Evolutionary conservation across 1,284 basidiomycete species (phyloP).

Genomic region (Neolentinus lepideus): DNA sequence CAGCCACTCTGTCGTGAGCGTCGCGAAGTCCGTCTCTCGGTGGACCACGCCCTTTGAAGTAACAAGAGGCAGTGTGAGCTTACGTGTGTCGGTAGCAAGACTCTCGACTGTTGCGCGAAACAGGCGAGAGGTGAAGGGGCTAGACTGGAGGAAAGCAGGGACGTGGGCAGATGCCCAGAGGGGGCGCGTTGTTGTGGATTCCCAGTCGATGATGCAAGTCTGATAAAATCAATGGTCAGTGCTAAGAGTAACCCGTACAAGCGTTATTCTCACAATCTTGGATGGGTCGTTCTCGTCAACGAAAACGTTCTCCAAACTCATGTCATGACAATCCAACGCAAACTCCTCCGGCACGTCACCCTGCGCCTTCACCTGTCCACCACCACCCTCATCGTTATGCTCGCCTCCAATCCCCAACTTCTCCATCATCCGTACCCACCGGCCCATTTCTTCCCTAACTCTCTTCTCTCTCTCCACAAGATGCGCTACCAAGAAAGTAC

Average conservation of each 20-base stretch:
- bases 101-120: conserved; percentile 57
- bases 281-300: conserved; percentile 62
- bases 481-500: conserved; percentile 69
- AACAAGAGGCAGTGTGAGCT: conserved; percentile 12
- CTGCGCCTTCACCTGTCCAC: conserved; percentile 15
- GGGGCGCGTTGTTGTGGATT: conserved; percentile 74
- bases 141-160: conserved; percentile 69
- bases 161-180: conserved; percentile 78
- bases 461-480: conserved; percentile 50
- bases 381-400: conserved; percentile 13
- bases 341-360: conserved; percentile 43
- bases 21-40: conserved; percentile 20
- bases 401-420: conserved; percentile 28
- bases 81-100: conserved; percentile 22
- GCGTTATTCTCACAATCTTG: conserved; percentile 49
- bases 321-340: conserved; percentile 69
- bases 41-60: background rate
- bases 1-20: conserved; percentile 61
- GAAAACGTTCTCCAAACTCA: conserved; percentile 76
- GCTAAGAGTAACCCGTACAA: background rate
- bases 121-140: conserved; percentile 61
- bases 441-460: conserved; percentile 60
- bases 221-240: conserved; percentile 18
- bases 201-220: conserved; percentile 83
- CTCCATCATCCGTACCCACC: conserved; percentile 63